A percentile compares a stretch with the other conserved stretches of the same genome.
phyloP scores from a whole-genome alignment of 805 yeast genomes.

The Starmerella gropengiesseri region DNA sequence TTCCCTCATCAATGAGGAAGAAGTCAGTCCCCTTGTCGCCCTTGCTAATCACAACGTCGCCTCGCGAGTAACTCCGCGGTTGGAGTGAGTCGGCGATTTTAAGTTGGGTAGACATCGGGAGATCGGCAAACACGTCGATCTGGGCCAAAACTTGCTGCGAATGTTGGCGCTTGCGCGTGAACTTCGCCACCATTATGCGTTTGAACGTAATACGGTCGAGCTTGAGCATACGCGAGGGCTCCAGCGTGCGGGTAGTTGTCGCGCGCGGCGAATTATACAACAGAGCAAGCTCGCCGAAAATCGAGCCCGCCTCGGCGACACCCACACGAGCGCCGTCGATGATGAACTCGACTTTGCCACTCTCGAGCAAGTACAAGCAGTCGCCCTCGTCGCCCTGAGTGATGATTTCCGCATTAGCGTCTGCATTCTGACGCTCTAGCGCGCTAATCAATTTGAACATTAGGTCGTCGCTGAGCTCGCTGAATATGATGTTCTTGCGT shows the following conservation, averaged over 20 bases:
- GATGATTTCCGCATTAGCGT: constrained; percentile 56
- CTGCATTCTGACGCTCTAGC: constrained; percentile 58
- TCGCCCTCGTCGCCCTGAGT: constrained; percentile 93
- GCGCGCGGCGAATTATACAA: constrained; percentile 98
- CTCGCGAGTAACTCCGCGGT: constrained; percentile 59
- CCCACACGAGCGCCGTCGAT: constrained; percentile 63
- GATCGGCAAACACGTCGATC: constrained; percentile 65
- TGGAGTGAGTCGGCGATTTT: constrained; percentile 91
- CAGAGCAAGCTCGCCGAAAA: constrained; percentile 92
- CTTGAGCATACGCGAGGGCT: constrained; percentile 77
- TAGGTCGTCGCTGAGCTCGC: constrained; percentile 68
- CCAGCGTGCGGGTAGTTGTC: constrained; percentile 71
- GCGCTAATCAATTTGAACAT: constrained; percentile 71
- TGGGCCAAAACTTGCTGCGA: constrained; percentile 81
- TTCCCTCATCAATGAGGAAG: constrained; percentile 68
- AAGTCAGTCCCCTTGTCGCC: constrained; percentile 78
- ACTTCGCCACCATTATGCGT: constrained; percentile 78
- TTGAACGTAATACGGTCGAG: constrained; percentile 88
- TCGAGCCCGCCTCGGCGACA: constrained; percentile 72
- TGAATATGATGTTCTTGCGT: constrained; percentile 72
- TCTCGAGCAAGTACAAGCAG: constrained; percentile 75
- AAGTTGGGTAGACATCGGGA: constrained; percentile 71
- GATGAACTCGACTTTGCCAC: constrained; percentile 70
- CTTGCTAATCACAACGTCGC: constrained; percentile 66
- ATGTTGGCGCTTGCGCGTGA: constrained; percentile 79